Conservation (phyloP, 164 flowering plant species). For the Vitis rupestris region DNA sequence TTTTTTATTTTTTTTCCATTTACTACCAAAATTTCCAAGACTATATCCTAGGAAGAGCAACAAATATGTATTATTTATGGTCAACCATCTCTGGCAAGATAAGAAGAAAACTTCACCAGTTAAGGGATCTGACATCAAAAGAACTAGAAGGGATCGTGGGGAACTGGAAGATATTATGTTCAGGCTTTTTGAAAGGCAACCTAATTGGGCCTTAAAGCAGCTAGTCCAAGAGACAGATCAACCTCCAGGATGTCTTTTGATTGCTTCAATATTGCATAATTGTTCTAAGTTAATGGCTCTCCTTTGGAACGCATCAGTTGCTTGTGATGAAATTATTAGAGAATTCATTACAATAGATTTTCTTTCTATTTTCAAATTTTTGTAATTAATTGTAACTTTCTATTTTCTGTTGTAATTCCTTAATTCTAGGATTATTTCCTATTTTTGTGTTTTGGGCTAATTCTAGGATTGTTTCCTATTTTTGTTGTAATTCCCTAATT, state of each 20-base stretch:
- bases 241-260: conserved; percentile 53
- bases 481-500: too few relatives aligned
- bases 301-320: neutral
- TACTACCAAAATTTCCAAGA: too few relatives aligned
- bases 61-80: too few relatives aligned
- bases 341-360: too few relatives aligned
- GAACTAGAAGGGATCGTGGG: conserved; percentile 77
- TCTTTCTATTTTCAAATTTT: too few relatives aligned
- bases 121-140: conserved; percentile 59
- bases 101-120: conserved; percentile 56
- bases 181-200: conserved; percentile 72
- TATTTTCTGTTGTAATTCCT: too few relatives aligned
- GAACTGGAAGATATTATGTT: conserved; percentile 79
- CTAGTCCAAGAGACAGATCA: conserved; percentile 80
- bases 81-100: conserved; percentile 30
- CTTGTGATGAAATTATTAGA: neutral
- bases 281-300: neutral
- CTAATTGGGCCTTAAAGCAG: conserved; percentile 75
- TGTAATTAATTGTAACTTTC: too few relatives aligned
- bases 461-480: too few relatives aligned
- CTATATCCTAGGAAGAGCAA: too few relatives aligned
- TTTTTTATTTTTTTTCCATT: too few relatives aligned
- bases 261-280: neutral
- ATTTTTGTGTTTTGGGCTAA: too few relatives aligned
- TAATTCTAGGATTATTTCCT: too few relatives aligned